phyloP scores from a whole-genome alignment of 768 basidiomycete species.

The Boletus subparvulus region DNA sequence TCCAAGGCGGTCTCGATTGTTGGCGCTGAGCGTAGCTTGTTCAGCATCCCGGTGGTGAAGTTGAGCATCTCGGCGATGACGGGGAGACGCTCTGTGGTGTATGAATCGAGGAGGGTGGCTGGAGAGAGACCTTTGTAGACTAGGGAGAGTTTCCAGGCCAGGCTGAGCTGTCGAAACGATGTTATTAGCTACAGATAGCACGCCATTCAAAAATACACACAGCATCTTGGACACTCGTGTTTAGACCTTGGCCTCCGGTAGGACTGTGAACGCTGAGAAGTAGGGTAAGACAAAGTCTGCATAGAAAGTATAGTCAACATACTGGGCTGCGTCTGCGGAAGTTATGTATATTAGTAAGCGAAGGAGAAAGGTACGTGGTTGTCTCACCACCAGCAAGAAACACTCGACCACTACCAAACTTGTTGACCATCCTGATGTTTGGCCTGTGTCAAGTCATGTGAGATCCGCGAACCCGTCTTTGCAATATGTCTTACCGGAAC shows the following conservation, averaged over 20 bases:
- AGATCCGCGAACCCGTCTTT: neutral
- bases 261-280: constrained; percentile 23
- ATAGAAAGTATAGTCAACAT: neutral
- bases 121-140: constrained; percentile 39
- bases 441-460: constrained; percentile 32
- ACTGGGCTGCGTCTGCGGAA: constrained; percentile 47
- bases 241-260: constrained; percentile 35
- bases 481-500: constrained; percentile 27
- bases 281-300: neutral
- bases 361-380: neutral
- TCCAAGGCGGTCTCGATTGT: neutral
- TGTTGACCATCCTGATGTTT: constrained; percentile 49
- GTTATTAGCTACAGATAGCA: neutral
- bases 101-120: constrained; percentile 39
- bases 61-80: constrained; percentile 47
- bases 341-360: neutral
- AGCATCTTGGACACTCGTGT: constrained; percentile 40
- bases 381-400: constrained; percentile 46
- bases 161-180: constrained; percentile 34
- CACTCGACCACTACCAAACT: constrained; percentile 42
- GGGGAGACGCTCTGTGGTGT: constrained; percentile 45
- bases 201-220: constrained; percentile 26
- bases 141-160: constrained; percentile 47
- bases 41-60: constrained; percentile 32
- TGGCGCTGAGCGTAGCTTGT: neutral